A percentile compares a stretch with the other conserved stretches of the same genome.
phyloP scores from a whole-genome alignment of 495 filamentous ascomycete genomes.

The Daldinia caldariorum region DNA sequence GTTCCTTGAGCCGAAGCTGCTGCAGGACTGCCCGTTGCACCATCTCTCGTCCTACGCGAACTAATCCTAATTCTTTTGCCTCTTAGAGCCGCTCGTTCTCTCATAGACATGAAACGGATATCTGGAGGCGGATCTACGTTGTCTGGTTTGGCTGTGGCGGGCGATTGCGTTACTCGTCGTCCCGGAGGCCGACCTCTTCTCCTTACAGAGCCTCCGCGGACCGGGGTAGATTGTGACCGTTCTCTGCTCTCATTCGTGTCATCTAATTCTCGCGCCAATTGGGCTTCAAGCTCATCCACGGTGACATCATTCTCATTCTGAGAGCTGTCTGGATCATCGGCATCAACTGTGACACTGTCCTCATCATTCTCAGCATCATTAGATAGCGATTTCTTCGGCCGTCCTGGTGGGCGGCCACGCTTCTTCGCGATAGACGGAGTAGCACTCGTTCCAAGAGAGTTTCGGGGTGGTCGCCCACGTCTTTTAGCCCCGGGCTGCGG shows the following conservation, averaged over 20 bases:
- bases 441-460: slow-evolving; percentile 20
- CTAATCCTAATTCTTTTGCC: slow-evolving; percentile 59
- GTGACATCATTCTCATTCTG: slow-evolving; percentile 33
- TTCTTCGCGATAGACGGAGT: slow-evolving; percentile 37
- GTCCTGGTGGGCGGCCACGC: slow-evolving; percentile 44
- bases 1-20: slow-evolving; percentile 29
- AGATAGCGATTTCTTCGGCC: slow-evolving; percentile 37
- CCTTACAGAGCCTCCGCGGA: slow-evolving; percentile 20
- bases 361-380: slow-evolving; percentile 34
- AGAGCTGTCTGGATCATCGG: slow-evolving; percentile 16
- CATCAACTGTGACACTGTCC: slow-evolving; percentile 21
- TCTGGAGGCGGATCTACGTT: slow-evolving; percentile 28
- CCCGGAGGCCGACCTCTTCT: slow-evolving; percentile 36
- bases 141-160: slow-evolving; percentile 1
- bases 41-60: slow-evolving; percentile 37
- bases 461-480: slow-evolving; percentile 44
- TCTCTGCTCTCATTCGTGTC: slow-evolving; percentile 11
- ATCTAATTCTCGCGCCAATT: slow-evolving; percentile 37
- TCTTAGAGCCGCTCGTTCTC: slow-evolving; percentile 55
- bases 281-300: slow-evolving; percentile 44
- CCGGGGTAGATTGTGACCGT: slow-evolving; percentile 14
- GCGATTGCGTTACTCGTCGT: slow-evolving; percentile 21
- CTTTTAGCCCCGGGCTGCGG: slow-evolving; percentile 31
- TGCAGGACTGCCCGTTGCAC: slow-evolving; percentile 26
- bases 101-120: slow-evolving; percentile 54